Conservation (phyloP, 441 rosid species). For the Cnidoscolus chayamansa region DNA sequence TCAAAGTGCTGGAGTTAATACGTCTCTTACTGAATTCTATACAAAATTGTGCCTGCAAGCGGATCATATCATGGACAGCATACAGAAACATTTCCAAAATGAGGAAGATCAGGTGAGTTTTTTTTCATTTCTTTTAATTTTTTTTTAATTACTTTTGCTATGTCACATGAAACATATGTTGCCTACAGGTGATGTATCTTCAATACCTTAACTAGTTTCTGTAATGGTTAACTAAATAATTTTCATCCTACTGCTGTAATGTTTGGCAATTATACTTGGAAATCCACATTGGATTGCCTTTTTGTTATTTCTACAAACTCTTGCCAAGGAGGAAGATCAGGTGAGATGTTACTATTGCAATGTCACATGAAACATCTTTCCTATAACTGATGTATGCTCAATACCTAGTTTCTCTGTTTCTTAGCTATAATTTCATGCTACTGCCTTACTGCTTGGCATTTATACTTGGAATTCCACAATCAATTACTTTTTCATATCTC, state of each 20-base stretch:
- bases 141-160: slow-evolving; percentile 2
- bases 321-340: slow-evolving; percentile 58
- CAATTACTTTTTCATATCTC: not conserved
- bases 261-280: slow-evolving; percentile 5
- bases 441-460: not conserved
- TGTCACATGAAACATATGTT: not conserved
- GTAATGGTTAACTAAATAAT: not conserved
- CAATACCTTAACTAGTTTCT: not conserved
- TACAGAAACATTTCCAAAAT: slow-evolving; percentile 61
- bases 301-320: slow-evolving; percentile 34
- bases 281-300: not conserved
- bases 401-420: not conserved
- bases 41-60: slow-evolving; percentile 55
- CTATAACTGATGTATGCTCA: not conserved
- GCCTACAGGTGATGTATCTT: not conserved
- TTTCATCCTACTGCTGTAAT: slow-evolving; percentile 2
- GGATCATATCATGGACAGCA: slow-evolving; percentile 59
- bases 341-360: slow-evolving; percentile 3
- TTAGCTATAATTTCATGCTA: slow-evolving; percentile 8
- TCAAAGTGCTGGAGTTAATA: slow-evolving; percentile 54
- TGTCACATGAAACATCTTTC: slow-evolving; percentile 1
- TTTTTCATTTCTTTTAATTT: not conserved
- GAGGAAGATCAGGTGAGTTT: slow-evolving; percentile 66
- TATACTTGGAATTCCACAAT: slow-evolving; percentile 12
- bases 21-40: slow-evolving; percentile 56